Evolutionary conservation across 164 flowering plant species (phyloP).

Genomic region (Vitis amurensis): DNA sequence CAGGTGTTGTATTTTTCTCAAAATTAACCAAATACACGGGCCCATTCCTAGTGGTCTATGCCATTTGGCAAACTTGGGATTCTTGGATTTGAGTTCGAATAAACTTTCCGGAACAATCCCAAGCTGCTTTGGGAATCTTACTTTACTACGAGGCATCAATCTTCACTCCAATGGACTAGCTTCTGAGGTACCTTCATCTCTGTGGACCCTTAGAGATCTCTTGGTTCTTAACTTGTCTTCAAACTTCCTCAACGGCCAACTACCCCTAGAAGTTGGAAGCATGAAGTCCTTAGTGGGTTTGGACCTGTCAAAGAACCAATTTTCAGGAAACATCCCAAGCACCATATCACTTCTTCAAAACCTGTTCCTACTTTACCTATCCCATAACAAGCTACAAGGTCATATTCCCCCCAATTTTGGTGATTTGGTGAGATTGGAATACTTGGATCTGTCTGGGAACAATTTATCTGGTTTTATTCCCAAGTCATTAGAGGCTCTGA

Average conservation of each 20-base stretch:
- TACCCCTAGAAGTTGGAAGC: constrained; percentile 2
- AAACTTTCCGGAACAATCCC: not conserved
- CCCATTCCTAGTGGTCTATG: not conserved
- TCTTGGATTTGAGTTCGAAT: not conserved
- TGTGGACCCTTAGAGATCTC: not conserved
- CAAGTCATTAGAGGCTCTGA: no score
- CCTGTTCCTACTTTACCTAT: not conserved
- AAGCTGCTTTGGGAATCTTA: constrained; percentile 1
- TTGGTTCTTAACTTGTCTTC: not conserved
- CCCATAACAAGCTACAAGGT: not conserved
- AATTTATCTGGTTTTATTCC: not conserved
- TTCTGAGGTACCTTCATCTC: not conserved
- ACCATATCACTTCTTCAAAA: not conserved
- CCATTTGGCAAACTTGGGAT: not conserved
- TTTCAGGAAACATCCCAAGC: constrained; percentile 5
- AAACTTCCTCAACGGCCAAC: not conserved
- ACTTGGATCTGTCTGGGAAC: constrained; percentile 2
- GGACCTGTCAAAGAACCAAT: not conserved
- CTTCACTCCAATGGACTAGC: not conserved
- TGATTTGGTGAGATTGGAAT: constrained; percentile 1
- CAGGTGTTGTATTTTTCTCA: not conserved
- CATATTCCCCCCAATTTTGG: not conserved
- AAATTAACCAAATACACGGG: not conserved
- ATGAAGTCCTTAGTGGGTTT: not conserved
- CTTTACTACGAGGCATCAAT: not conserved